These are phyloP conservation scores for Globisporangium irregulare DNA, from an alignment of 352 stramenopile species.

Conservation along the genomic window DNA sequence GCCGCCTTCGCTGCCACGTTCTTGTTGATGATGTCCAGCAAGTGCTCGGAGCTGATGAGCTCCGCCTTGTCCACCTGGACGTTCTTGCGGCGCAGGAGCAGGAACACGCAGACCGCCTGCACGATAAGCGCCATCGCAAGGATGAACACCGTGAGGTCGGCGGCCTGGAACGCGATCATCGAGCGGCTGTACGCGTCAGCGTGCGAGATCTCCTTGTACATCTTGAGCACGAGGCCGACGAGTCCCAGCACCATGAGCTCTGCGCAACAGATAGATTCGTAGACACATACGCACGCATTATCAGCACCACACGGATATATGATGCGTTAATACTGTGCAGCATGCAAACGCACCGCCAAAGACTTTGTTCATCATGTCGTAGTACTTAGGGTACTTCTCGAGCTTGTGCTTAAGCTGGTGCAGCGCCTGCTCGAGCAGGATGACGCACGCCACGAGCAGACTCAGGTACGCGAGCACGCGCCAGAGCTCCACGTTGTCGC, in stretches of 20 bases:
- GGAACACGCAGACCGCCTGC: slow-evolving; percentile 48
- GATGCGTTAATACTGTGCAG: too few relatives aligned
- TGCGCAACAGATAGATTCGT: not conserved
- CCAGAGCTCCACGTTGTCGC: slow-evolving; percentile 52
- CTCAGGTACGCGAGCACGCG: slow-evolving; percentile 46
- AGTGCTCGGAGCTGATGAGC: slow-evolving; percentile 40
- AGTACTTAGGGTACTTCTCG: slow-evolving; percentile 54
- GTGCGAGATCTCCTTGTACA: slow-evolving; percentile 36
- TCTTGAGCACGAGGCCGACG: slow-evolving; percentile 52
- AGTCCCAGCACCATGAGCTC: slow-evolving; percentile 64
- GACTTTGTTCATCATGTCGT: slow-evolving; percentile 65
- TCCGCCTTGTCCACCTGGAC: slow-evolving; percentile 33
- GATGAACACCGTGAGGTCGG: slow-evolving; percentile 58
- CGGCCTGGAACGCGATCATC: slow-evolving; percentile 50
- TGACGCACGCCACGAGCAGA: slow-evolving; percentile 45
- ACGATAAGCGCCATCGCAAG: slow-evolving; percentile 50
- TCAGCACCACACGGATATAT: not conserved
- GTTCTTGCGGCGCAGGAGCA: slow-evolving; percentile 38
- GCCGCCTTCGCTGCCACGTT: not conserved
- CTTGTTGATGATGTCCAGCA: slow-evolving; percentile 24
- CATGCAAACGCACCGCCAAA: slow-evolving; percentile 22
- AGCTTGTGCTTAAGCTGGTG: slow-evolving; percentile 52
- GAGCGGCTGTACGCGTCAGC: slow-evolving; percentile 27
- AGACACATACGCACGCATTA: not conserved
- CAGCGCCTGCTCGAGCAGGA: slow-evolving; percentile 43